Conservation (phyloP, 2,329 filamentous ascomycete genomes). For the Nemania abortiva region DNA sequence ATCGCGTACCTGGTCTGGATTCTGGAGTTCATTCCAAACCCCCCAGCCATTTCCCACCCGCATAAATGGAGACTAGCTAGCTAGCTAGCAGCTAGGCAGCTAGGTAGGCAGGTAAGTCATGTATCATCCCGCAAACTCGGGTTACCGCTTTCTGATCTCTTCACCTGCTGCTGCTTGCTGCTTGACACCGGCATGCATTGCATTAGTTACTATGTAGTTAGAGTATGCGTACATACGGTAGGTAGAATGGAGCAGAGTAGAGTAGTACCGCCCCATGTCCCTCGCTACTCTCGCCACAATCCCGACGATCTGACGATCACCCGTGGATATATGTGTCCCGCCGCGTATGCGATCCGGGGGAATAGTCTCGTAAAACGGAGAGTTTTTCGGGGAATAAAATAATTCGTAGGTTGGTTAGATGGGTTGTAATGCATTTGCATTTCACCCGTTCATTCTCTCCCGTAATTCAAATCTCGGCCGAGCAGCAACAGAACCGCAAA, state of each 20-base stretch:
- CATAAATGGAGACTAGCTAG: not conserved
- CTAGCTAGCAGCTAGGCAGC: not conserved
- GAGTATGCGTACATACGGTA: not conserved
- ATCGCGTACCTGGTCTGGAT: not conserved
- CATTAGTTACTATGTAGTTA: not conserved
- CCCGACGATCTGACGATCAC: constrained; percentile 3
- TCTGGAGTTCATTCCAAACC: not conserved
- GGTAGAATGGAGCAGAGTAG: not conserved
- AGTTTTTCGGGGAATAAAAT: not conserved
- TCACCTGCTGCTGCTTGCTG: not conserved
- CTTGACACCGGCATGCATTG: not conserved
- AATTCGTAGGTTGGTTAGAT: not conserved
- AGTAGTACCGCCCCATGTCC: not conserved
- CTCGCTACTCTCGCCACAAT: not conserved
- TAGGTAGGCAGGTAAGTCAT: not conserved
- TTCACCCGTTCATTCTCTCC: not conserved
- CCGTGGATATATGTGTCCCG: not conserved
- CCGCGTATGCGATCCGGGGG: not conserved
- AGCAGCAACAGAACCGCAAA: not conserved
- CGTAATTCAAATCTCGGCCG: not conserved
- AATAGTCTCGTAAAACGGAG: not conserved
- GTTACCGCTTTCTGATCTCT: constrained; percentile 11
- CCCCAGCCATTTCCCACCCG: not conserved
- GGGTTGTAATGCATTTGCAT: not conserved
- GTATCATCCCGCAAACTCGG: constrained; percentile 1